phyloP scores from a whole-genome alignment of 2,329 filamentous ascomycete species.

The Pestalotiopsis sp. region DNA sequence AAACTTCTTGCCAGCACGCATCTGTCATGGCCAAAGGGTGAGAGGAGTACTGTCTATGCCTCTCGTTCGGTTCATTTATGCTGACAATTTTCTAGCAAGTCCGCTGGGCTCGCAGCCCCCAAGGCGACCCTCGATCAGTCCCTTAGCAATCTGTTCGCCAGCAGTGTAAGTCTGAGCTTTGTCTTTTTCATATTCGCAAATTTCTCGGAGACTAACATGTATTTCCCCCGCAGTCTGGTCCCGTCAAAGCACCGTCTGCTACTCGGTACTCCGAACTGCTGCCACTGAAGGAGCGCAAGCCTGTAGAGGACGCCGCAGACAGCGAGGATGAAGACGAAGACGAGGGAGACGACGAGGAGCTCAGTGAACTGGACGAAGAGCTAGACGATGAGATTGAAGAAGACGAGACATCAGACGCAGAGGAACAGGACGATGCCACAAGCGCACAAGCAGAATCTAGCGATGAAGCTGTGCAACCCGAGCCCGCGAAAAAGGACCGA shows the following conservation, averaged over 20 bases:
- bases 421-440: slow-evolving; percentile 35
- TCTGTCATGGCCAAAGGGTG: slow-evolving; percentile 12
- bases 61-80: background rate
- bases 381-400: slow-evolving; percentile 27
- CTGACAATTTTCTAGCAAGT: background rate
- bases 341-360: slow-evolving; percentile 35
- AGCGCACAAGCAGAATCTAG: slow-evolving; percentile 37
- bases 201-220: background rate
- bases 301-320: slow-evolving; percentile 22
- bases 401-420: slow-evolving; percentile 31
- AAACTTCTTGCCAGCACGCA: background rate
- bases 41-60: background rate
- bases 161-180: slow-evolving; percentile 26
- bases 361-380: slow-evolving; percentile 40
- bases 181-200: background rate
- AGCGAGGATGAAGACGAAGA: slow-evolving; percentile 28
- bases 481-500: slow-evolving; percentile 51
- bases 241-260: slow-evolving; percentile 49
- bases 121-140: slow-evolving; percentile 13
- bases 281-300: slow-evolving; percentile 35
- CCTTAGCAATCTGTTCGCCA: slow-evolving; percentile 11
- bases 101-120: background rate
- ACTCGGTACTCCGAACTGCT: slow-evolving; percentile 46
- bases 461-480: slow-evolving; percentile 37
- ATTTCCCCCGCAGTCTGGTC: slow-evolving; percentile 47